These are phyloP conservation scores for Mrakia gelida DNA, from an alignment of 768 basidiomycete species.

Conservation along the genomic window DNA sequence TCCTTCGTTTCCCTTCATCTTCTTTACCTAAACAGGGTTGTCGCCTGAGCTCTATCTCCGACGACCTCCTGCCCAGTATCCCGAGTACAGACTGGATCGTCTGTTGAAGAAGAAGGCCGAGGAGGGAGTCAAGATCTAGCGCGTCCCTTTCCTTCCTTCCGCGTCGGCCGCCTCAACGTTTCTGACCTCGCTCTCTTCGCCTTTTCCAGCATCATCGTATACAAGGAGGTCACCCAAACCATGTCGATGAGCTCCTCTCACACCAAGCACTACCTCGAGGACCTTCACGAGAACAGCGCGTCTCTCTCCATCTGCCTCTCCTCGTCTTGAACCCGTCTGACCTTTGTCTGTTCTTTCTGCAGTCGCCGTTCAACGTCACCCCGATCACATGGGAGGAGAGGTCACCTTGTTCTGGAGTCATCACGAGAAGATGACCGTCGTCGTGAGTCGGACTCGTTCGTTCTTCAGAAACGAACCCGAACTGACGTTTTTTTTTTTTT, in stretches of 20 bases:
- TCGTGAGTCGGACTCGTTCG: background rate
- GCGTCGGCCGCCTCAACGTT: background rate
- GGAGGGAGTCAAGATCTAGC: constrained; percentile 81
- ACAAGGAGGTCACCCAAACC: constrained; percentile 91
- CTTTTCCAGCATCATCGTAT: constrained; percentile 61
- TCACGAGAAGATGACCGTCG: constrained; percentile 64
- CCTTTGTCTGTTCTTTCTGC: no score
- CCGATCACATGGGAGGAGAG: constrained; percentile 35
- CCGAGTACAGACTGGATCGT: constrained; percentile 83
- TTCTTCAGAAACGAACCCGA: background rate
- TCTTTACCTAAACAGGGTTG: constrained; percentile 54
- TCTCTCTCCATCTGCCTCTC: no score
- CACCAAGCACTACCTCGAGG: constrained; percentile 65
- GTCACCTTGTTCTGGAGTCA: constrained; percentile 68
- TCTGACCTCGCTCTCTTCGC: background rate
- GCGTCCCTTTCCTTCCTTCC: background rate
- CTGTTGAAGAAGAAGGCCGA: constrained; percentile 82
- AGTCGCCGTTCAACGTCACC: constrained; percentile 61
- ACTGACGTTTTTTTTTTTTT: background rate
- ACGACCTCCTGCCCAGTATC: constrained; percentile 77
- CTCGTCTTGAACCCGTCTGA: no score
- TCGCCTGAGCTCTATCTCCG: constrained; percentile 88
- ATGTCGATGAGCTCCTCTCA: constrained; percentile 85
- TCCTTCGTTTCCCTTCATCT: no score
- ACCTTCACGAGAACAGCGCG: constrained; percentile 67